Percentiles rank a stretch among this genome's conserved stretches.
Evolutionary conservation across 805 yeast species (phyloP).

Genomic region (Candida maesae): DNA sequence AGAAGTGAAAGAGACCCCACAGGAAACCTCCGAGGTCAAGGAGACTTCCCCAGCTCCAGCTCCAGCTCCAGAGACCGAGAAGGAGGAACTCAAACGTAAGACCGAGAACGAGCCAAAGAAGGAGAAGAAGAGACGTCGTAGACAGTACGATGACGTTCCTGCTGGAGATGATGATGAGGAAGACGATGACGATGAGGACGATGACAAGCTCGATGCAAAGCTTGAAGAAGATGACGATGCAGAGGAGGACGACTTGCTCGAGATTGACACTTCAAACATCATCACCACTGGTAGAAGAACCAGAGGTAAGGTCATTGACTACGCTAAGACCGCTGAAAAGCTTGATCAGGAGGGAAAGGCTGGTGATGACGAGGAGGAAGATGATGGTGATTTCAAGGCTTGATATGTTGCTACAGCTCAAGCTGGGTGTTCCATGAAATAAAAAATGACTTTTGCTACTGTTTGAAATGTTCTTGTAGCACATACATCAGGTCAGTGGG

Average conservation of each 20-base stretch:
- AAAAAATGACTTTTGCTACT: too few species aligned
- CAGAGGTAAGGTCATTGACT: slow-evolving; percentile 84
- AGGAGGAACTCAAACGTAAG: slow-evolving; percentile 26
- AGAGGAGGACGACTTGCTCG: slow-evolving; percentile 75
- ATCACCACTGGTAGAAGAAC: slow-evolving; percentile 86
- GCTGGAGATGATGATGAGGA: slow-evolving; percentile 50
- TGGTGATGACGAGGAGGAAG: slow-evolving; percentile 45
- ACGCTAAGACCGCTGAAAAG: slow-evolving; percentile 73
- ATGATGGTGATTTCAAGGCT: slow-evolving; percentile 50
- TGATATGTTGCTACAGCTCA: slow-evolving; percentile 7
- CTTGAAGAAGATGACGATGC: slow-evolving; percentile 51
- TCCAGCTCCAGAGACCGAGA: slow-evolving; percentile 7
- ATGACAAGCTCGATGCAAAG: slow-evolving; percentile 44
- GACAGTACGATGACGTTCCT: slow-evolving; percentile 58
- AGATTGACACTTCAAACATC: slow-evolving; percentile 79
- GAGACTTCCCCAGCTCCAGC: slow-evolving; percentile 5
- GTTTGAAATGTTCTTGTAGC: too few species aligned
- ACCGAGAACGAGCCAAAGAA: slow-evolving; percentile 29
- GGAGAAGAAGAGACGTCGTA: slow-evolving; percentile 54
- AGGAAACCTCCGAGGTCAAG: not conserved
- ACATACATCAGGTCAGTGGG: too few species aligned
- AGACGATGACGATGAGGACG: slow-evolving; percentile 41
- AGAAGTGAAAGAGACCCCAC: slow-evolving; percentile 2
- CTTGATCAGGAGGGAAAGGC: slow-evolving; percentile 39
- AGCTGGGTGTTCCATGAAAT: too few species aligned